phyloP scores from a whole-genome alignment of 805 yeast genomes.

The Kuraishia borneana region DNA sequence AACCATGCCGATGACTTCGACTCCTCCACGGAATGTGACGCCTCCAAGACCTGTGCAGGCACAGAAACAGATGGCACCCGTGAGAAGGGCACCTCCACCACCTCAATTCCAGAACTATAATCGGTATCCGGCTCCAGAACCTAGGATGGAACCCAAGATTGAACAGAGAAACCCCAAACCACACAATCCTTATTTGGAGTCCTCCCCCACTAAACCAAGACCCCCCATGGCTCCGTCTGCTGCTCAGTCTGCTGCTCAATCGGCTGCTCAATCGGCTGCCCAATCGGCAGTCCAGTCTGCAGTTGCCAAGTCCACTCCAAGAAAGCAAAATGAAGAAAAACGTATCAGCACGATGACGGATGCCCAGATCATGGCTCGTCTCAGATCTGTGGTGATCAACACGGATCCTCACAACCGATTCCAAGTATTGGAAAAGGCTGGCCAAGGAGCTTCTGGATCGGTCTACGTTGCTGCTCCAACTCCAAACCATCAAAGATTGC shows the following conservation, averaged over 20 bases:
- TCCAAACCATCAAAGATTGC: conserved; percentile 20
- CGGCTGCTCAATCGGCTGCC: background rate
- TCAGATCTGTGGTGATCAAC: conserved; percentile 71
- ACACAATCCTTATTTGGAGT: background rate
- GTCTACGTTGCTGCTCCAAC: conserved; percentile 76
- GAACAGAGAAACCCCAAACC: conserved; percentile 2
- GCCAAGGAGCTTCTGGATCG: conserved; percentile 97
- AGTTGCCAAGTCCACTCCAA: background rate
- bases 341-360: conserved; percentile 65
- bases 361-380: conserved; percentile 71
- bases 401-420: conserved; percentile 81
- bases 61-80: background rate
- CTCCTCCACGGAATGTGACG: background rate
- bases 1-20: conserved; percentile 16
- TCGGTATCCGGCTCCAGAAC: background rate
- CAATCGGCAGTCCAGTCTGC: background rate
- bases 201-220: background rate
- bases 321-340: conserved; percentile 25
- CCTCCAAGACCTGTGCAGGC: conserved; percentile 2
- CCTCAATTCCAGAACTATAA: conserved; percentile 8
- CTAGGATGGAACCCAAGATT: no score
- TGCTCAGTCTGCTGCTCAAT: conserved; percentile 22
- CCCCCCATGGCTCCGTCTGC: conserved; percentile 16
- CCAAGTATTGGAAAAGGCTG: conserved; percentile 73
- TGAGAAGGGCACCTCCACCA: conserved; percentile 23